Evolutionary conservation across 305 asterid genomes (phyloP), one percentile per base, ranked within the genome.

Genomic region (Fraxinus sp.): DNA sequence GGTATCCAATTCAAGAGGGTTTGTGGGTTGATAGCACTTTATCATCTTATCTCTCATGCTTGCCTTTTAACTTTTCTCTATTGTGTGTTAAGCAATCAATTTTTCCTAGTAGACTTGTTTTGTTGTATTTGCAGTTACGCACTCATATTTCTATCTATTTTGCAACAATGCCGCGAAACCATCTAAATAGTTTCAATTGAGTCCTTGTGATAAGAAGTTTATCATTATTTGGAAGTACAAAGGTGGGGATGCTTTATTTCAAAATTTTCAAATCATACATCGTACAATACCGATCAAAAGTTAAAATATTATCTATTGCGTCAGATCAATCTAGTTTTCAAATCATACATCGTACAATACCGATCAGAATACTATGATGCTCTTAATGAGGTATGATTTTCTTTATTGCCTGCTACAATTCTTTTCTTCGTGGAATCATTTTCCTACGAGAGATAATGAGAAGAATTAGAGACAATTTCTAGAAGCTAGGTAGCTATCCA

Each of bases 21-120:
- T 70, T 90, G 94, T 90, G 39, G 95, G 95, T 77, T 87, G 83
- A 74, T 82, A 90, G 35, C 72, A 85, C 83, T 85, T 83, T 91
- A 92, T 93, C 94, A 78, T 90, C 39, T 91, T 91, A 91, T 93
- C 94, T 88, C 84, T 84, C 62, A 20, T 57, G 75, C 93, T 88
- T 92, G 85, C 79, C 72, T 86, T 78, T 41, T 32, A 33, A 20
- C 11, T n/a, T 37, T 83, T 41, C 49, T 84, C 41, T 76, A 82
- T 83, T 85, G 90, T 74, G 32, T 77, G 81, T 79, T 73, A 10
- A 49, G 57, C 10, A 72, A 55, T 28, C 10, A 49, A 30, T 77
- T 33, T 74, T 44, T n/a, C 16, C 71, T 36, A 66, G 28, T 78
- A 26, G 18, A 46, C 57, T 46, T 46, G 3, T 46, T 46, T 46